A percentile compares a stretch with the other conserved stretches of the same genome.
These are phyloP conservation scores for Mycena vitilis DNA, from an alignment of 768 basidiomycete species.

Conservation along the genomic window DNA sequence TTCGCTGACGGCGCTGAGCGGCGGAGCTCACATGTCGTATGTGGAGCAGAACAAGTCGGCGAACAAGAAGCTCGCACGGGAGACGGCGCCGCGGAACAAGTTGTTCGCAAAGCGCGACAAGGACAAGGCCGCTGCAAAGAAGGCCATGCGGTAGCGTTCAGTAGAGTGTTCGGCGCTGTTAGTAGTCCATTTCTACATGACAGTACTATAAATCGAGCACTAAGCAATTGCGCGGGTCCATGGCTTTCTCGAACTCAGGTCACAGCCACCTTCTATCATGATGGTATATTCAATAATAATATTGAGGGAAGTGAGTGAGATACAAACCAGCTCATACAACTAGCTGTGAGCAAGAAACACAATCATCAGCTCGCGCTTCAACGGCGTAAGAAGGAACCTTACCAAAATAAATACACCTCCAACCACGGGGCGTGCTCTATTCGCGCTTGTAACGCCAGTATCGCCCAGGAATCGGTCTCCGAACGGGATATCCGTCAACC, in stretches of 20 bases:
- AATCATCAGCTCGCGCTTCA: no score
- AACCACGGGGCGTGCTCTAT: constrained; percentile 65
- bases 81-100: constrained; percentile 72
- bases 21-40: constrained; percentile 93
- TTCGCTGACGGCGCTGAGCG: constrained; percentile 85
- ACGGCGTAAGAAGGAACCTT: constrained; percentile 27
- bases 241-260: no score
- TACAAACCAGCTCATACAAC: background rate
- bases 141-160: constrained; percentile 40
- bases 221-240: no score
- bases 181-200: no score
- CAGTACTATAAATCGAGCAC: no score
- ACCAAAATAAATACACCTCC: constrained; percentile 65
- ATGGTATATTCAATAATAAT: no score
- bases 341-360: background rate
- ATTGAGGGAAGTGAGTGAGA: no score
- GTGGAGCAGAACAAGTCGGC: constrained; percentile 92
- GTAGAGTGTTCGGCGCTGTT: no score
- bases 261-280: no score
- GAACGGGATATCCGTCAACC: constrained; percentile 52
- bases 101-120: constrained; percentile 87
- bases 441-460: constrained; percentile 57
- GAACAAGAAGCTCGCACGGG: constrained; percentile 81
- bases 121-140: constrained; percentile 68
- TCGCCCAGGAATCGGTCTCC: constrained; percentile 59